Conservation (phyloP, 768 basidiomycete genomes). For the Mycena latifolia region DNA sequence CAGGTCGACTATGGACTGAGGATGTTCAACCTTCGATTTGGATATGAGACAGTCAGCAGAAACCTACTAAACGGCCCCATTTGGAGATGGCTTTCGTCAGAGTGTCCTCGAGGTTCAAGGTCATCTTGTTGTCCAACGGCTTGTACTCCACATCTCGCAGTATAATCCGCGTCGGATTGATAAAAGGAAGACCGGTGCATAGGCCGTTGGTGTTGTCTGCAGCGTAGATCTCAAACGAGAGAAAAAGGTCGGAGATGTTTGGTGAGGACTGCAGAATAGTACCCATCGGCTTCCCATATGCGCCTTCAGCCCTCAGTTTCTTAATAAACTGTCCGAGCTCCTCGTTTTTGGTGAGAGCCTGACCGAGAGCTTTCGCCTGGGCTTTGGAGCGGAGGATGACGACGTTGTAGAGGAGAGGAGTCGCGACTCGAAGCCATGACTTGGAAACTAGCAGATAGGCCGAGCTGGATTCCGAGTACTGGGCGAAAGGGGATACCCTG, state of each 20-base stretch:
- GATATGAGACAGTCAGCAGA: background rate
- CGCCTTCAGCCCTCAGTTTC: conserved; percentile 42
- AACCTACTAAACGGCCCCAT: conserved; percentile 20
- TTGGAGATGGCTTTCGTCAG: background rate
- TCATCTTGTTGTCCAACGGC: conserved; percentile 6
- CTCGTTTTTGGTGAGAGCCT: conserved; percentile 27
- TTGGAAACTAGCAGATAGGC: conserved; percentile 41
- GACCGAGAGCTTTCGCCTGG: conserved; percentile 41
- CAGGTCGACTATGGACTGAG: background rate
- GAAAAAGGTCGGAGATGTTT: conserved; percentile 19
- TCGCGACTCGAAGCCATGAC: conserved; percentile 44
- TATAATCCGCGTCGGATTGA: conserved; percentile 23
- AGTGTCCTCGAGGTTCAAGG: background rate
- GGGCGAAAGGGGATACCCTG: conserved; percentile 32
- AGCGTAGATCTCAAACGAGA: conserved; percentile 12
- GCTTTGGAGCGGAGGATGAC: conserved; percentile 44
- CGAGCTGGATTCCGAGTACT: conserved; percentile 34
- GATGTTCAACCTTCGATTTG: too few relatives aligned
- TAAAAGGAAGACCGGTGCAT: conserved; percentile 18
- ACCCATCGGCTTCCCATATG: conserved; percentile 27
- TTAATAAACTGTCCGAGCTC: conserved; percentile 38
- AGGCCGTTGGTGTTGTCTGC: conserved; percentile 21
- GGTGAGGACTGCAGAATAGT: background rate
- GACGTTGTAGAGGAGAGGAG: conserved; percentile 41
- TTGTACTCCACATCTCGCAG: background rate